phyloP scores from a whole-genome alignment of 805 yeast genomes.

The Candida ficus region DNA sequence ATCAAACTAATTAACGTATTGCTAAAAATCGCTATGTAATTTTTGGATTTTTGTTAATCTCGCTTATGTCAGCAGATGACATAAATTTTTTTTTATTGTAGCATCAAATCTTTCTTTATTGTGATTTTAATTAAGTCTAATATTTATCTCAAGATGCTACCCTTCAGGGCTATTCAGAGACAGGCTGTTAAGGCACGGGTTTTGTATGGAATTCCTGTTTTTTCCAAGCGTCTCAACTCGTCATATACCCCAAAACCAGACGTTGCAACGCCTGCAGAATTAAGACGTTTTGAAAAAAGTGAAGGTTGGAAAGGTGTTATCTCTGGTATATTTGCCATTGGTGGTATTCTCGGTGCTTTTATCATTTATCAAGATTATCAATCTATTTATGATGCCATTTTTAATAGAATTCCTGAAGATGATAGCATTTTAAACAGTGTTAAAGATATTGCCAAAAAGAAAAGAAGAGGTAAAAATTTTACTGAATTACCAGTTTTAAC shows the following conservation, averaged over 20 bases:
- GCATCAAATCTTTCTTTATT: too few species aligned
- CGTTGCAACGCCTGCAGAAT: conserved; percentile 15
- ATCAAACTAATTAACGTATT: too few species aligned
- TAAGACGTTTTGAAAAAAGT: conserved; percentile 12
- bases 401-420: conserved; percentile 14
- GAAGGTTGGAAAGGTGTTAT: conserved; percentile 20
- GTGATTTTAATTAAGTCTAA: not conserved
- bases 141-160: not conserved
- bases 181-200: not conserved
- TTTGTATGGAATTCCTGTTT: not conserved
- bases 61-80: not conserved
- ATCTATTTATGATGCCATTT: not conserved
- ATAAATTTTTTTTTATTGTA: too few species aligned
- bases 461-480: conserved; percentile 19
- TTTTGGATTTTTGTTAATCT: too few species aligned
- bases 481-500: conserved; percentile 25
- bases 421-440: conserved; percentile 27
- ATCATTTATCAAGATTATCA: conserved; percentile 9
- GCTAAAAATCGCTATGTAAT: too few species aligned
- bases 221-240: conserved; percentile 1
- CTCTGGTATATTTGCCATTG: conserved; percentile 13
- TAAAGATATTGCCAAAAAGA: conserved; percentile 20
- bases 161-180: not conserved
- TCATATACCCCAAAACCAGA: conserved; percentile 8
- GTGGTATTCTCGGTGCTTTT: conserved; percentile 4